Evolutionary conservation across 2,329 filamentous ascomycete species (phyloP).

Genomic region (Aspergillus fijiensis): DNA sequence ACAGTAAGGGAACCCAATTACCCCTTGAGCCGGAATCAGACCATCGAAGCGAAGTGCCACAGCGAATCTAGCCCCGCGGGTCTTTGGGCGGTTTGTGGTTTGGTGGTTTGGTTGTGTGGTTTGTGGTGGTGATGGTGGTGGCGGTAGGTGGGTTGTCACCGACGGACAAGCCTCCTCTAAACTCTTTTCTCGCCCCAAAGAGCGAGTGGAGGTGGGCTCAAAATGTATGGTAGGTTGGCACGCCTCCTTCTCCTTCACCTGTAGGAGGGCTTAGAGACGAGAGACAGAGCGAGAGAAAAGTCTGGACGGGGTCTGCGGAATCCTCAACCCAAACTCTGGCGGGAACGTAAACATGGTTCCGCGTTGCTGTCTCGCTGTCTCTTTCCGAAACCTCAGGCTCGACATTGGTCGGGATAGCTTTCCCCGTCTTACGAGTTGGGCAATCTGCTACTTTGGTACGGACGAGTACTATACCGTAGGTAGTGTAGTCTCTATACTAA

Average conservation of each 20-base stretch:
- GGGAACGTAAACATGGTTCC: conserved; percentile 4
- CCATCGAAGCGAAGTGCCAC: neutral
- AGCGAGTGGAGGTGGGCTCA: neutral
- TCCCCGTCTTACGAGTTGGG: conserved; percentile 1
- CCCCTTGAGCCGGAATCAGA: neutral
- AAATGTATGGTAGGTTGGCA: neutral
- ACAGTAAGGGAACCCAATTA: neutral
- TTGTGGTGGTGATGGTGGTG: neutral
- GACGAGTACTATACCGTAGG: too few species aligned
- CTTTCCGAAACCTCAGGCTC: neutral
- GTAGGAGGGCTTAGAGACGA: neutral
- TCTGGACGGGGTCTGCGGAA: conserved; percentile 16
- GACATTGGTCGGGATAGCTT: conserved; percentile 2
- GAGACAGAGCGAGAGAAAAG: neutral
- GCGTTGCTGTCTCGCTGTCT: neutral
- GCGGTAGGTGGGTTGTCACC: neutral
- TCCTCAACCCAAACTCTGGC: conserved; percentile 14
- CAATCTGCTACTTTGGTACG: neutral
- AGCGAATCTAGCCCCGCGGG: conserved; percentile 3
- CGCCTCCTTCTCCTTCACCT: neutral
- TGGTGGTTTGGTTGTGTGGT: neutral
- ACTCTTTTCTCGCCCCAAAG: neutral
- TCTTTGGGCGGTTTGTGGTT: neutral
- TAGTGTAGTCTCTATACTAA: too few species aligned
- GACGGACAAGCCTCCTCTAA: neutral